A percentile compares a stretch with the other conserved stretches of the same genome.
Conservation (phyloP, 148 eudicot genomes). For the Chenopodium berlandieri region DNA sequence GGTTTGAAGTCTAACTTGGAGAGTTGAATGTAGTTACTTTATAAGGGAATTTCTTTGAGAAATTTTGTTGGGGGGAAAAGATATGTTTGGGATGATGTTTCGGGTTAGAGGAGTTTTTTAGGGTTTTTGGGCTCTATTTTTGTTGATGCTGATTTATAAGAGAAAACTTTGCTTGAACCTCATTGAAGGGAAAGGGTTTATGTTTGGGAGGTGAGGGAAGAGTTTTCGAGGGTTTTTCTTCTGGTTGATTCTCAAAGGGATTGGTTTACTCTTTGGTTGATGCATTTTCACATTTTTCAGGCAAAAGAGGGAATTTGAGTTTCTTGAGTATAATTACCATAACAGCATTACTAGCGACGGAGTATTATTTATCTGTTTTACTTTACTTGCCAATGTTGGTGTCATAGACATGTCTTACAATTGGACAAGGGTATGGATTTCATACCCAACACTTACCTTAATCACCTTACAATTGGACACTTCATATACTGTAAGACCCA, state of each 20-base stretch:
- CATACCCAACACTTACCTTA: neutral
- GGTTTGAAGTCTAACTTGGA: neutral
- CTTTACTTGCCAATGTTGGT: neutral
- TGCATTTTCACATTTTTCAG: neutral
- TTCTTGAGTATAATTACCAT: neutral
- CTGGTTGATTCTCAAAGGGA: neutral
- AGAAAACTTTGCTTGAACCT: too few relatives aligned
- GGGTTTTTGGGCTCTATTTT: too few relatives aligned
- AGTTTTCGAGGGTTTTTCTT: neutral
- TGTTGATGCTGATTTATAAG: too few relatives aligned
- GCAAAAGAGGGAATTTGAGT: neutral
- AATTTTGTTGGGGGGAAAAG: neutral
- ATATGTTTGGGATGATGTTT: neutral
- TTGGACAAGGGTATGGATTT: neutral
- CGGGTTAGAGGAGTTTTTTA: neutral
- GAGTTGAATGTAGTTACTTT: neutral
- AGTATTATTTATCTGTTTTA: neutral
- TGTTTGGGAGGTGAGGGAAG: neutral
- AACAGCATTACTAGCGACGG: neutral
- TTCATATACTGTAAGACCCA: neutral
- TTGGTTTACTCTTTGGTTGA: neutral
- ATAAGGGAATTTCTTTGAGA: neutral
- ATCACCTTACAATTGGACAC: neutral
- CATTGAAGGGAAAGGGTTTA: neutral
- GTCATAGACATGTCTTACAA: neutral